Evolutionary conservation across 2,329 filamentous ascomycete genomes (phyloP).

Genomic region (Aschersonia sp.): DNA sequence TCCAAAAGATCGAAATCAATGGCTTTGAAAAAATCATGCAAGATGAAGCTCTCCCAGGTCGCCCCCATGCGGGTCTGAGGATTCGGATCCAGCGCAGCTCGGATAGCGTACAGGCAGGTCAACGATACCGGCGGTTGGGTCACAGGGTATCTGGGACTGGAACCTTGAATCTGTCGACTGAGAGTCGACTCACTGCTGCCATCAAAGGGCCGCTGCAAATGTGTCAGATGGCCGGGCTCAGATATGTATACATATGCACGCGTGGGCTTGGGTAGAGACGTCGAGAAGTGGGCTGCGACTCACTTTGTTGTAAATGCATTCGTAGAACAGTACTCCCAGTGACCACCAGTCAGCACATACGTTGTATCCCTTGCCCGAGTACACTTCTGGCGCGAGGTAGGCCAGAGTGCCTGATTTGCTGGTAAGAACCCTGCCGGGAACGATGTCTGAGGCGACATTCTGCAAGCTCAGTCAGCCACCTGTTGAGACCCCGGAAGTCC

Average conservation of each 20-base stretch:
- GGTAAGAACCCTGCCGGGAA: constrained; percentile 66
- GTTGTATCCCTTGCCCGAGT: constrained; percentile 77
- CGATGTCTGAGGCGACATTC: constrained; percentile 94
- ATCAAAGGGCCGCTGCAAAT: constrained; percentile 69
- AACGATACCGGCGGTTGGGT: constrained; percentile 84
- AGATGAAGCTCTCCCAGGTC: constrained; percentile 70
- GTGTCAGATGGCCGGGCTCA: constrained; percentile 1
- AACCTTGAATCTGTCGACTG: constrained; percentile 65
- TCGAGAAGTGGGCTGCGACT: constrained; percentile 9
- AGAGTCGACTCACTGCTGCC: constrained; percentile 73
- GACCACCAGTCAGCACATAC: constrained; percentile 98
- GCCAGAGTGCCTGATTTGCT: constrained; percentile 96
- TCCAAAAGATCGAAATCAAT: constrained; percentile 79
- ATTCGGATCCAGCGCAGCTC: constrained; percentile 68
- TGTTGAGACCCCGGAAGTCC: neutral
- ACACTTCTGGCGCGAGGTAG: constrained; percentile 92
- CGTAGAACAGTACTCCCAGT: constrained; percentile 92
- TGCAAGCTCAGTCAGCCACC: constrained; percentile 23
- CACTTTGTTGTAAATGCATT: constrained; percentile 98
- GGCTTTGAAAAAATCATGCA: constrained; percentile 76
- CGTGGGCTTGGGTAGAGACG: neutral
- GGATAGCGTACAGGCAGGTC: constrained; percentile 78
- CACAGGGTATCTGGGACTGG: constrained; percentile 75
- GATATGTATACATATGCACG: neutral
- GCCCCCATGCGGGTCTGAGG: constrained; percentile 71